Evolutionary conservation across 768 basidiomycete genomes (phyloP), one percentile per base, ranked within the genome.

Genomic region (Sistotremastrum niveocremeum): DNA sequence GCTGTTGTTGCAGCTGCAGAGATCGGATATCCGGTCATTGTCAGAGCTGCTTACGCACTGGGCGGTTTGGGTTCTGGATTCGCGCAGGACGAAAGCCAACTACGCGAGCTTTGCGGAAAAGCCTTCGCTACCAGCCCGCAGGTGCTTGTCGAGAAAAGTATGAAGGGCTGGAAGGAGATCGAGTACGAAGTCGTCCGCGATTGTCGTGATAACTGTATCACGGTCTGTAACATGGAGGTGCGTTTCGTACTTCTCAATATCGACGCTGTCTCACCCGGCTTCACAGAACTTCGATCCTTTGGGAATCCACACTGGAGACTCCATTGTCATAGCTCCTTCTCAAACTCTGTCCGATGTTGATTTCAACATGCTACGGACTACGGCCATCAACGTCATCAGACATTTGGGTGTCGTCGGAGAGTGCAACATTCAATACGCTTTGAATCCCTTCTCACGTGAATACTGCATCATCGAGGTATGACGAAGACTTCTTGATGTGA

Each of bases 141-240:
- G 65, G 93, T 99, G 0, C 72, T 99, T n/a, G 90, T 99, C 10
- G 95, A 99, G 72, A 93, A 81, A 73, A 91, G 87, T 56, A 98
- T 98, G 94, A 98, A 98, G 67, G 94, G 94, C 2, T 99, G 94
- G 94, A 98, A 99, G 67, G 94, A 99, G 70, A 94, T 99, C 53
- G 94, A 99, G 68, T 99, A 99, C 56, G 94, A 99, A 60, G 94
- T 99, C 42, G 94, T 98, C 7, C 75, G 94, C 49, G 94, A 99
- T 64, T 97, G 91, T 67, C 74, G 87, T 51, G 88, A 98, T 60
- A 99, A 99, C 61, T 98, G 94, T 60, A 98, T 98, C 67, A 94
- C 93, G 1, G 94, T 98, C 51, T 99, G 94, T 67, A 99, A 99
- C 69, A 99, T 99, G 94, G 94, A 99, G 86, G 93, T 91, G 41